Evolutionary conservation across 2,329 filamentous ascomycete genomes (phyloP).

Genomic region (Pseudogymnoascus sp.): DNA sequence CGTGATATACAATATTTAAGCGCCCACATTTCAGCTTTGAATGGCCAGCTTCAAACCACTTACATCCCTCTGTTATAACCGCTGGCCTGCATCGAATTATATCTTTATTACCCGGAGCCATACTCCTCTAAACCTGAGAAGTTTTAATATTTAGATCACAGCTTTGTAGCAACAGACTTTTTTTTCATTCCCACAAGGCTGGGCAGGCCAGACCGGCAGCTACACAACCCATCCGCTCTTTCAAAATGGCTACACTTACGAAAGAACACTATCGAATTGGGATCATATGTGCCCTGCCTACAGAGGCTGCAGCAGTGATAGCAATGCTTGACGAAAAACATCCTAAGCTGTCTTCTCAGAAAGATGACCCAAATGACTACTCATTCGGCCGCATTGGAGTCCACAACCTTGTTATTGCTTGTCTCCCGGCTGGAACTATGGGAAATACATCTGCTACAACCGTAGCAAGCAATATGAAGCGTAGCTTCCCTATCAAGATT

Average conservation of each 20-base stretch:
- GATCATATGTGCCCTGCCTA: conserved; percentile 16
- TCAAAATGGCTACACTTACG: background rate
- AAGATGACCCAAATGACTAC: conserved; percentile 23
- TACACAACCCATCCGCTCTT: background rate
- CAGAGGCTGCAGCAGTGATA: conserved; percentile 17
- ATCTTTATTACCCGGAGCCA: too few species aligned
- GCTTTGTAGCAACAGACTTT: too few species aligned
- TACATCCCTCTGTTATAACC: too few species aligned
- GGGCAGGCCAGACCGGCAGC: background rate
- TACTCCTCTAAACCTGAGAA: too few species aligned
- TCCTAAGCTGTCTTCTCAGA: background rate
- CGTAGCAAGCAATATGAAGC: conserved; percentile 27
- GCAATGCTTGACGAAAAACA: conserved; percentile 23
- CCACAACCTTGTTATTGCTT: conserved; percentile 31
- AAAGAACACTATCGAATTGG: conserved; percentile 13
- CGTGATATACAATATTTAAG: too few species aligned
- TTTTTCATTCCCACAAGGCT: too few species aligned
- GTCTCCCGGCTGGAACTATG: conserved; percentile 27
- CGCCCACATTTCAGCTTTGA: too few species aligned
- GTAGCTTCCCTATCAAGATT: conserved; percentile 25
- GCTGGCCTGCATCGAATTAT: too few species aligned
- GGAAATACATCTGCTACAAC: conserved; percentile 30
- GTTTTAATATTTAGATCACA: too few species aligned
- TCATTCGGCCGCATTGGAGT: conserved; percentile 22
- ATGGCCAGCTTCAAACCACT: too few species aligned